Percentiles rank a stretch among this genome's conserved stretches.
phyloP scores from a whole-genome alignment of 495 filamentous ascomycete species.

The Penicillium silybi region DNA sequence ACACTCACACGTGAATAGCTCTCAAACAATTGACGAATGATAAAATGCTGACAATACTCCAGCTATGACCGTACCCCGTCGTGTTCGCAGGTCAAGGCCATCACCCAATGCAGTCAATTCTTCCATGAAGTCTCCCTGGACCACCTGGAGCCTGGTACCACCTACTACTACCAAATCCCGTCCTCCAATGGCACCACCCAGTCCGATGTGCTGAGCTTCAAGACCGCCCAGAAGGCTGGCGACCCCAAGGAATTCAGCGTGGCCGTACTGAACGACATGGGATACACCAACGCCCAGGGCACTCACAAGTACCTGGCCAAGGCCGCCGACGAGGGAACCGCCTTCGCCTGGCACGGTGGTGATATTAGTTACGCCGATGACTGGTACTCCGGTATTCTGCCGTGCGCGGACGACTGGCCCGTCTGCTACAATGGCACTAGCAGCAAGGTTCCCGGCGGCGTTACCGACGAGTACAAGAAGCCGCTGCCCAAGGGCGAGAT shows the following conservation, averaged over 20 bases:
- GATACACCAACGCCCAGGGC: constrained; percentile 46
- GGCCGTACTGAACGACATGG: constrained; percentile 47
- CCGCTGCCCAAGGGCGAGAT: constrained; percentile 46
- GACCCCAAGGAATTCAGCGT: constrained; percentile 27
- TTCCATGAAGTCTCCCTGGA: constrained; percentile 44
- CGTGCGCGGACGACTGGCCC: constrained; percentile 46
- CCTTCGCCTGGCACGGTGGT: constrained; percentile 51
- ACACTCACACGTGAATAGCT: constrained; percentile 30
- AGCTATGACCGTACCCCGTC: constrained; percentile 51
- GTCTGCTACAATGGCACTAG: constrained; percentile 52
- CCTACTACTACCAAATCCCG: constrained; percentile 45
- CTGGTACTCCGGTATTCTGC: constrained; percentile 48
- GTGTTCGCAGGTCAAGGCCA: constrained; percentile 38
- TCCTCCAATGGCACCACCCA: constrained; percentile 43
- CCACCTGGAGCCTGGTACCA: constrained; percentile 35
- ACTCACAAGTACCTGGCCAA: constrained; percentile 40
- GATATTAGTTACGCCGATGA: constrained; percentile 49
- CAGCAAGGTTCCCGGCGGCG: constrained; percentile 32
- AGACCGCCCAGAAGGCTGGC: constrained; percentile 39
- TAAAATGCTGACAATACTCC: neutral
- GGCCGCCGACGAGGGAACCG: constrained; percentile 34
- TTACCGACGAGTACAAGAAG: constrained; percentile 34
- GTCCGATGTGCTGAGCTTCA: constrained; percentile 39
- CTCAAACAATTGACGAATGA: neutral
- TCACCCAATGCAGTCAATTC: constrained; percentile 50